Conservation (phyloP, 192 early-diverging fungal species). For the Dissophora globulifera region DNA sequence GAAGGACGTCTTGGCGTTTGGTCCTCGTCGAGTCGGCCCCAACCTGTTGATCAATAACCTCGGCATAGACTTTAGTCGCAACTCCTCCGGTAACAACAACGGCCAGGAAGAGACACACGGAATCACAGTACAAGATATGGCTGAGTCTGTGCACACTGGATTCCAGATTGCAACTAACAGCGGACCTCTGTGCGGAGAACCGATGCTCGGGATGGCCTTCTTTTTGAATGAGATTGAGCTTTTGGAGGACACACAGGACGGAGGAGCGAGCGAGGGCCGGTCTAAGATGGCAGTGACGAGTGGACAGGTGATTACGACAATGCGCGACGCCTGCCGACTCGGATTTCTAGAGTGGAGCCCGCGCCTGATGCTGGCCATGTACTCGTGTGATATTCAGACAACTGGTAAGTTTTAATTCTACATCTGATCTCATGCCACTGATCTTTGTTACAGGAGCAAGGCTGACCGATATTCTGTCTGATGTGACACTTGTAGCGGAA, state of each 20-base stretch:
- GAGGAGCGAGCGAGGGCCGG: conserved; percentile 54
- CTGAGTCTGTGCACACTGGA: conserved; percentile 84
- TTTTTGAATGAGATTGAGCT: conserved; percentile 73
- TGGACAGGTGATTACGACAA: conserved; percentile 90
- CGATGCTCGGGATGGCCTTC: conserved; percentile 87
- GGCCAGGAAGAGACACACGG: conserved; percentile 22
- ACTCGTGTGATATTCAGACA: conserved; percentile 96
- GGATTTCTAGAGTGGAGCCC: conserved; percentile 96
- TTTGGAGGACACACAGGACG: conserved; percentile 31
- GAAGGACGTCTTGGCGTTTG: conserved; percentile 80
- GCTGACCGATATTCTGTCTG: no score
- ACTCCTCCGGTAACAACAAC: conserved; percentile 13
- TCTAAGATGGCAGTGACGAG: conserved; percentile 53
- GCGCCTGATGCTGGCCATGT: conserved; percentile 95
- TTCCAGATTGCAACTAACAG: conserved; percentile 92
- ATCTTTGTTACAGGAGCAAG: no score
- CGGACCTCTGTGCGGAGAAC: conserved; percentile 95
- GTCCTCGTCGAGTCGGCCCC: conserved; percentile 82
- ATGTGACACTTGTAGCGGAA: conserved; percentile 77
- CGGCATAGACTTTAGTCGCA: conserved; percentile 35
- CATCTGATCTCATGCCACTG: no score
- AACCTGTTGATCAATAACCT: conserved; percentile 80
- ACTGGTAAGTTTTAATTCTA: no score
- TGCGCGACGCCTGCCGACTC: conserved; percentile 83
- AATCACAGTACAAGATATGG: conserved; percentile 70